Percentiles rank a stretch among this genome's conserved stretches.
Evolutionary conservation across 495 filamentous ascomycete species (phyloP).

Genomic region (Aspergillus biplanus): DNA sequence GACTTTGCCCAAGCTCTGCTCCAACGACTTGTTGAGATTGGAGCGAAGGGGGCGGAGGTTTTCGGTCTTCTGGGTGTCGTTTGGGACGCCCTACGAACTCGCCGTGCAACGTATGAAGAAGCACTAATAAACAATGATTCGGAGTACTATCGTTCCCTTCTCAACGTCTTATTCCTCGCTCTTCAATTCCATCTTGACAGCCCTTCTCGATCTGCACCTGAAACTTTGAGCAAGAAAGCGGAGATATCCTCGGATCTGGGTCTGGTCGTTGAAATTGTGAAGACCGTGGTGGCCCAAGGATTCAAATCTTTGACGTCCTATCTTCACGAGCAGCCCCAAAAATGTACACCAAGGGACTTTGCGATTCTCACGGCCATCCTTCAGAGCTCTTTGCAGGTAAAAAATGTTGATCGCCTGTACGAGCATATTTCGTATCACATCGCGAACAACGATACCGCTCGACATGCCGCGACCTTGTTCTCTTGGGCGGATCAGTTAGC

Average conservation of each 20-base stretch:
- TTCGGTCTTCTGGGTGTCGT: conserved; percentile 63
- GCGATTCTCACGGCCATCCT: conserved; percentile 87
- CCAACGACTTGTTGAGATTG: conserved; percentile 70
- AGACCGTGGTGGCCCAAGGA: conserved; percentile 75
- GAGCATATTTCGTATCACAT: conserved; percentile 71
- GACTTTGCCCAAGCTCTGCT: conserved; percentile 77
- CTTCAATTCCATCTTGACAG: conserved; percentile 63
- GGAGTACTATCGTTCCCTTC: conserved; percentile 76
- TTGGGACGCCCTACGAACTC: conserved; percentile 68
- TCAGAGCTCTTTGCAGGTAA: conserved; percentile 75
- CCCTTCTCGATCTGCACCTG: conserved; percentile 31
- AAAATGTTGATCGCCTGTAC: conserved; percentile 47
- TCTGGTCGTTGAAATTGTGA: conserved; percentile 71
- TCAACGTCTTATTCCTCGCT: conserved; percentile 83
- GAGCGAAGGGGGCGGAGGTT: conserved; percentile 61
- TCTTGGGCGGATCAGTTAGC: conserved; percentile 86
- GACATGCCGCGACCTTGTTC: conserved; percentile 83
- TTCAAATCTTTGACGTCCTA: conserved; percentile 76
- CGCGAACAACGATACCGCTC: conserved; percentile 63
- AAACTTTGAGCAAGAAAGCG: conserved; percentile 41
- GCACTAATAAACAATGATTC: conserved; percentile 63
- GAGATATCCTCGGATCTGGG: conserved; percentile 49
- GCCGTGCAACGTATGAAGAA: conserved; percentile 66
- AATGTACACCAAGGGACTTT: conserved; percentile 68
- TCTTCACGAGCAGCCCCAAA: conserved; percentile 66